A percentile compares a stretch with the other conserved stretches of the same genome.
These are phyloP conservation scores for Geotrichum aggregatum DNA, from an alignment of 1,139 yeast species.

Conservation along the genomic window DNA sequence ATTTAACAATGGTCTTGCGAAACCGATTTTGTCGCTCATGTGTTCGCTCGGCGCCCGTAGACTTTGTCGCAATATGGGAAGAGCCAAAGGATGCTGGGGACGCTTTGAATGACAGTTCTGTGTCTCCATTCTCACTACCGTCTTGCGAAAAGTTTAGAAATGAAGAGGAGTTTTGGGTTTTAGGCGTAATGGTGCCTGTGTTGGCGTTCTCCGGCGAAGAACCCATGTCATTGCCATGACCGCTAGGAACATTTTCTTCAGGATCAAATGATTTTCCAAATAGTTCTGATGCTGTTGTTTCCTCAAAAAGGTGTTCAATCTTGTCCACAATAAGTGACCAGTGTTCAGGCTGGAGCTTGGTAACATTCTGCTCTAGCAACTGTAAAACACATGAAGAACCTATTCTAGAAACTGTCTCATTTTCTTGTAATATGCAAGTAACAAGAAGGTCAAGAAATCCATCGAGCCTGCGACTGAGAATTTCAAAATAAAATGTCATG, in stretches of 20 bases:
- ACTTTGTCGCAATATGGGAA: constrained; percentile 5
- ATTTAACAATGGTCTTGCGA: constrained; percentile 81
- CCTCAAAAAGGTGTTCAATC: constrained; percentile 63
- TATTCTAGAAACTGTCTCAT: constrained; percentile 91
- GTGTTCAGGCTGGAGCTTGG: constrained; percentile 57
- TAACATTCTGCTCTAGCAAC: constrained; percentile 67
- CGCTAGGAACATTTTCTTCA: too few relatives aligned
- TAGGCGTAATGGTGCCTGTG: too few relatives aligned
- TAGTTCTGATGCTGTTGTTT: constrained; percentile 82
- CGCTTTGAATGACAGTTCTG: not conserved
- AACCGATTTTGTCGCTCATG: constrained; percentile 41
- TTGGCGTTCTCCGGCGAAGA: too few relatives aligned
- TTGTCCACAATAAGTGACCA: constrained; percentile 72
- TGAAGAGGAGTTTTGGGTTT: not conserved
- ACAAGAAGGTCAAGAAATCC: constrained; percentile 74
- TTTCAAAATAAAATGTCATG: constrained; percentile 73
- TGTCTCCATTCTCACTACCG: not conserved
- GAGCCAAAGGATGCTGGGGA: not conserved
- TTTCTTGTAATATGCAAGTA: constrained; percentile 92
- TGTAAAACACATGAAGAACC: constrained; percentile 87
- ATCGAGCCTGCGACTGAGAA: constrained; percentile 65
- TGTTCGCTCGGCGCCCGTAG: constrained; percentile 12
- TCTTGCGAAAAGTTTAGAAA: not conserved
- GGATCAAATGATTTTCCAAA: constrained; percentile 39
- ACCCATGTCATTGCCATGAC: too few relatives aligned